A percentile compares a stretch with the other conserved stretches of the same genome.
Conservation (phyloP, 331 rosid species). For the Pyracantha coccinea region DNA sequence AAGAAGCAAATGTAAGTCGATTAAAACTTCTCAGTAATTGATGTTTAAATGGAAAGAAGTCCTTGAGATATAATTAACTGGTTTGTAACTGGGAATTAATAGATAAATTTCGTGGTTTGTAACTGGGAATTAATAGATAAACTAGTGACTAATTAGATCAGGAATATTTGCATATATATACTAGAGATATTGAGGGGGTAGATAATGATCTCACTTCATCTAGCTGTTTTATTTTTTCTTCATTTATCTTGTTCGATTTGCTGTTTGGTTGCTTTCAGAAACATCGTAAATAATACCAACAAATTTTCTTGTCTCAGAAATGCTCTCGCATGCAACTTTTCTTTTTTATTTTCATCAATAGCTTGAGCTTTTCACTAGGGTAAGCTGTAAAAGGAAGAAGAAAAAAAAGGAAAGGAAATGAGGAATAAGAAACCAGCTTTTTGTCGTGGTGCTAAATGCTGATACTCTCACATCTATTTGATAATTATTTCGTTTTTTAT, state of each 20-base stretch:
- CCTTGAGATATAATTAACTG: background rate
- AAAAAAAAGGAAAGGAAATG: background rate
- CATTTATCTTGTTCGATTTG: background rate
- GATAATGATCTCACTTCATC: too few species aligned
- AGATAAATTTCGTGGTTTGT: background rate
- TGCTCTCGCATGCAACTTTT: background rate
- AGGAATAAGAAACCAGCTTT: background rate
- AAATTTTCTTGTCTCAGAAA: background rate
- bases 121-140: too few species aligned
- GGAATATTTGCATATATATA: background rate
- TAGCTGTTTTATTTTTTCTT: background rate
- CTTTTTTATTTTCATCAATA: background rate
- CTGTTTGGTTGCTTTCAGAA: background rate
- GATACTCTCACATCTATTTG: background rate
- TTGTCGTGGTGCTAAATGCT: background rate
- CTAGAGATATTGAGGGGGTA: background rate
- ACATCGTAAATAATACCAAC: background rate
- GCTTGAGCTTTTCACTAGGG: background rate
- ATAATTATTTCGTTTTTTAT: too few species aligned
- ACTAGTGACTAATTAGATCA: constrained; percentile 21
- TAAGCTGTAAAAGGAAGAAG: background rate
- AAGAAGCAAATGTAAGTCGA: constrained; percentile 53
- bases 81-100: too few species aligned
- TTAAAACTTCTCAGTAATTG: background rate
- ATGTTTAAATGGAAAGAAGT: background rate